These are phyloP conservation scores for Salicornia ramosissima DNA, from an alignment of 148 eudicot genomes.

Conservation along the genomic window DNA sequence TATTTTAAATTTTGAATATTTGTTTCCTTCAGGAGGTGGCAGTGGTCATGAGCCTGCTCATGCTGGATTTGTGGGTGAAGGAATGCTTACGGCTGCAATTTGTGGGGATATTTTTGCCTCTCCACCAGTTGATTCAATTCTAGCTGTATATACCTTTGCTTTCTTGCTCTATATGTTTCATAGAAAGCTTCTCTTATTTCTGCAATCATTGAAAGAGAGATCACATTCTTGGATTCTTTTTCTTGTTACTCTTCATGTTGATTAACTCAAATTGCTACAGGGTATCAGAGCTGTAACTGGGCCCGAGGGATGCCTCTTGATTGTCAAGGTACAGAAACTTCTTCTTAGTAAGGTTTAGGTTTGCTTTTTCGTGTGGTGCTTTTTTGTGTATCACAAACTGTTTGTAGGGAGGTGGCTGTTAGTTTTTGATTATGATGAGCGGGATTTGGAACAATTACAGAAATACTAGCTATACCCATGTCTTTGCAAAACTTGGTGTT, in stretches of 20 bases:
- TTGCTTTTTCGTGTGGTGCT: not conserved
- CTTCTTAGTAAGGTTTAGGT: not conserved
- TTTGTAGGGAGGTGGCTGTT: no score
- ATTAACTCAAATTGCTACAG: constrained; percentile 31
- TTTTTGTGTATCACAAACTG: no score
- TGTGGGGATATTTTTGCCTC: constrained; percentile 99
- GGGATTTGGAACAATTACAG: not conserved
- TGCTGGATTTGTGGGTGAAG: constrained; percentile 96
- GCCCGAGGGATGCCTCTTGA: constrained; percentile 83
- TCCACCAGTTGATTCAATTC: constrained; percentile 81
- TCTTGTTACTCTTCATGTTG: not conserved
- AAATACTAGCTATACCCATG: not conserved
- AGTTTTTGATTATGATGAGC: not conserved
- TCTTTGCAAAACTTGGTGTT: not conserved
- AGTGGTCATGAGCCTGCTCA: constrained; percentile 99
- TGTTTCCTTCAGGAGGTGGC: constrained; percentile 72
- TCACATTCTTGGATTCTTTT: not conserved
- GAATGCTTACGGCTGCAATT: constrained; percentile 96
- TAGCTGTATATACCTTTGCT: constrained; percentile 54
- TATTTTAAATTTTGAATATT: not conserved
- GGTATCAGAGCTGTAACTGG: constrained; percentile 98
- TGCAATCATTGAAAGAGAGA: not conserved
- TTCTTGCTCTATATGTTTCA: not conserved
- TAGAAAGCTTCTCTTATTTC: no score
- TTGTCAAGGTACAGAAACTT: constrained; percentile 64